phyloP scores from a whole-genome alignment of 2,329 filamentous ascomycete species.

The Claviceps fusiformis region DNA sequence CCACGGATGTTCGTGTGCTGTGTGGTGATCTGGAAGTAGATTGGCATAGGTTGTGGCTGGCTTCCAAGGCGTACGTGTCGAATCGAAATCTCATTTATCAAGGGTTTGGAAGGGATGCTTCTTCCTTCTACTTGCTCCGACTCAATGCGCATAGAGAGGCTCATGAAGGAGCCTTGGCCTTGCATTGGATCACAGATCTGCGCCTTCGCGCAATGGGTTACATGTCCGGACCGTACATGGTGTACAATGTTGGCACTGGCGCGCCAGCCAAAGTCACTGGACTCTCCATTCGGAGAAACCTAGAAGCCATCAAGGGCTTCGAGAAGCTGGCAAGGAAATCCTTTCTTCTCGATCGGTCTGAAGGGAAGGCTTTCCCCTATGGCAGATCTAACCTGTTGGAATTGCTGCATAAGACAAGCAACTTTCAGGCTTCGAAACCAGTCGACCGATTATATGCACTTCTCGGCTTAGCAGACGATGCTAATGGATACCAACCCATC shows the following conservation, averaged over 20 bases:
- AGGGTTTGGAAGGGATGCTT: background rate
- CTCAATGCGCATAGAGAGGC: slow-evolving; percentile 4
- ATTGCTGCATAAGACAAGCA: slow-evolving; percentile 3
- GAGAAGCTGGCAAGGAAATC: background rate
- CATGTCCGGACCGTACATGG: slow-evolving; percentile 5
- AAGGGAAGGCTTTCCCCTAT: slow-evolving; percentile 4
- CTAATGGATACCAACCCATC: slow-evolving; percentile 1
- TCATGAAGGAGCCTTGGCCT: slow-evolving; percentile 2
- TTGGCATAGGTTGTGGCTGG: slow-evolving; percentile 5
- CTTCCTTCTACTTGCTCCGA: background rate
- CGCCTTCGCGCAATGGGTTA: slow-evolving; percentile 6
- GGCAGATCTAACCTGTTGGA: slow-evolving; percentile 1
- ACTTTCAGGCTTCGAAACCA: slow-evolving; percentile 4
- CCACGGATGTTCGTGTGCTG: slow-evolving; percentile 4
- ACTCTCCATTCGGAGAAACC: slow-evolving; percentile 4
- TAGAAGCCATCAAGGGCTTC: slow-evolving; percentile 3
- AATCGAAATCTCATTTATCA: slow-evolving; percentile 5
- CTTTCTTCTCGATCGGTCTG: slow-evolving; percentile 1
- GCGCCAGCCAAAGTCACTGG: background rate
- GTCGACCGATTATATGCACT: slow-evolving; percentile 3
- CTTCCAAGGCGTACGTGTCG: slow-evolving; percentile 7
- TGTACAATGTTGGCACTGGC: slow-evolving; percentile 1
- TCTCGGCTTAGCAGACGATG: slow-evolving; percentile 5
- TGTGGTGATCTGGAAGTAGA: slow-evolving; percentile 6
- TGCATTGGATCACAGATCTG: slow-evolving; percentile 4